phyloP scores from a whole-genome alignment of 2,329 filamentous ascomycete species.

The Colletotrichum sp. region DNA sequence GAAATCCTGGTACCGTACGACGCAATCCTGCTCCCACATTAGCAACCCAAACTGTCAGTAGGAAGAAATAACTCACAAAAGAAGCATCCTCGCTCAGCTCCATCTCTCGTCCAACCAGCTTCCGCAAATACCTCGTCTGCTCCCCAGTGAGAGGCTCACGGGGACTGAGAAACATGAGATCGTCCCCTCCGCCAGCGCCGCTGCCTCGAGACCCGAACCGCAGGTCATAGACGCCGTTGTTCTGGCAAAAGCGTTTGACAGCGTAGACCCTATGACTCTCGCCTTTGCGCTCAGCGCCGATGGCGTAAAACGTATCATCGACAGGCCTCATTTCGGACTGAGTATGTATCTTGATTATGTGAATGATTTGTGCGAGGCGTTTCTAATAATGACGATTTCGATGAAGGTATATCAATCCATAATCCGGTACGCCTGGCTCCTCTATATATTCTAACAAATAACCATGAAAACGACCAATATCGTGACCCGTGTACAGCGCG shows the following conservation, averaged over 20 bases:
- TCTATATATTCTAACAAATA: background rate
- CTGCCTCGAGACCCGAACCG: background rate
- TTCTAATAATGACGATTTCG: background rate
- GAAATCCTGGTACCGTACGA: background rate
- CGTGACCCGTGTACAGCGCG: background rate
- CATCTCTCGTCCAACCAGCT: background rate
- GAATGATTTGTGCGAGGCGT: background rate
- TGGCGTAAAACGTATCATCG: background rate
- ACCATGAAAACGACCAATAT: background rate
- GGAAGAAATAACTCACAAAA: background rate
- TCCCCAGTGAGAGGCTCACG: background rate
- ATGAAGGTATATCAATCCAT: background rate
- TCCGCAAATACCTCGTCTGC: background rate
- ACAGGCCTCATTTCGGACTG: background rate
- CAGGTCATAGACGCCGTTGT: background rate
- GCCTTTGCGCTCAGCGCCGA: background rate
- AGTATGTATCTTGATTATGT: background rate
- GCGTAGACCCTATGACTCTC: background rate
- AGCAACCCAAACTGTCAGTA: too few relatives aligned
- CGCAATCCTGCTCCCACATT: background rate
- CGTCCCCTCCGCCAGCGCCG: background rate
- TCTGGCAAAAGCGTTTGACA: background rate
- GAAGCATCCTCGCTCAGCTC: background rate
- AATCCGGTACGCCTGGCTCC: background rate
- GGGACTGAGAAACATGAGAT: background rate